Percentiles rank a stretch among this genome's conserved stretches.
Conservation (phyloP, 2,329 filamentous ascomycete genomes). For the Hypoxylon sp. region DNA sequence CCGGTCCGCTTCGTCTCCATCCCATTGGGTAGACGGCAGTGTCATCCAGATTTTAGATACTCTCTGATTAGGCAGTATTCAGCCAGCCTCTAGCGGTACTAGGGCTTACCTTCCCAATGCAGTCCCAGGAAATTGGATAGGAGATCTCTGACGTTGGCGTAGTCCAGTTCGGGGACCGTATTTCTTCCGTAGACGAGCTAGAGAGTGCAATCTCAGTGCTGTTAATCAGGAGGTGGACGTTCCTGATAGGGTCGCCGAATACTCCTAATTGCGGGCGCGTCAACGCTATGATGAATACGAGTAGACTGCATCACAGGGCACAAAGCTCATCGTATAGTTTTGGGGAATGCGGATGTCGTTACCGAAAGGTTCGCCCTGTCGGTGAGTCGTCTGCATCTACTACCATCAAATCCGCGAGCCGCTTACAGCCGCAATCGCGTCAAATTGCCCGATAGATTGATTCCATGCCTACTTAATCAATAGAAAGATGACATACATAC, state of each 20-base stretch:
- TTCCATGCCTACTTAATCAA: background rate
- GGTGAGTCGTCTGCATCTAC: background rate
- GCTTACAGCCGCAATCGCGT: background rate
- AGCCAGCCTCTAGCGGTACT: constrained; percentile 49
- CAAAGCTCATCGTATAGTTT: constrained; percentile 5
- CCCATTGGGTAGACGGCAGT: constrained; percentile 26
- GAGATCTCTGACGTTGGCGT: constrained; percentile 51
- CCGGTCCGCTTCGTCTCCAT: constrained; percentile 24
- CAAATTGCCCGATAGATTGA: background rate
- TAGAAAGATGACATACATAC: background rate
- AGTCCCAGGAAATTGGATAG: constrained; percentile 48
- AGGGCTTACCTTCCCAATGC: background rate
- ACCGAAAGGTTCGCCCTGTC: background rate
- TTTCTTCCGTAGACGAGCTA: background rate
- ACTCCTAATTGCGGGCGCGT: constrained; percentile 5
- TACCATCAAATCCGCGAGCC: background rate
- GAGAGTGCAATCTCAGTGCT: background rate
- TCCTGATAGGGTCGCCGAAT: constrained; percentile 7
- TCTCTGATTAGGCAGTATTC: constrained; percentile 26
- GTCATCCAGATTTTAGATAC: constrained; percentile 18
- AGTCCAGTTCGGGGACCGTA: constrained; percentile 48
- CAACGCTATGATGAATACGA: constrained; percentile 21
- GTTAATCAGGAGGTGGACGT: background rate
- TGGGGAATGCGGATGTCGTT: constrained; percentile 1
- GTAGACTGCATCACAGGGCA: constrained; percentile 4